phyloP scores from a whole-genome alignment of 1,284 basidiomycete species.

The Volvariella surrecta region DNA sequence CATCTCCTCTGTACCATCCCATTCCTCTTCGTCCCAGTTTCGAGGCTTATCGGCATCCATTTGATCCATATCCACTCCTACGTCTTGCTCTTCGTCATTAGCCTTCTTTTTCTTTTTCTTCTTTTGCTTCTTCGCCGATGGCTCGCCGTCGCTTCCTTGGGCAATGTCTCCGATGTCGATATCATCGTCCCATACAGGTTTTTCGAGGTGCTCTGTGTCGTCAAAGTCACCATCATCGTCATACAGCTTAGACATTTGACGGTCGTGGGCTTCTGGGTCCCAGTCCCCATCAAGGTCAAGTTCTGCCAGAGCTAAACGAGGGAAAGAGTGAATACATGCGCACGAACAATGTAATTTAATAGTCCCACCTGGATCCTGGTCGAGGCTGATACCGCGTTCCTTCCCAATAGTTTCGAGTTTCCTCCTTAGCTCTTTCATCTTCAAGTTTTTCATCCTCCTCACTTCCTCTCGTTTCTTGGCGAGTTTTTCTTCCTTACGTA shows the following conservation, averaged over 20 bases:
- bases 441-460: constrained; percentile 70
- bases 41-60: constrained; percentile 58
- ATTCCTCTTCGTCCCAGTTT: constrained; percentile 37
- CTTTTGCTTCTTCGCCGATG: constrained; percentile 33
- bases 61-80: constrained; percentile 49
- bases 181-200: constrained; percentile 87
- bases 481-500: constrained; percentile 75
- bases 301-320: constrained; percentile 39
- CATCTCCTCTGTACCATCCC: constrained; percentile 65
- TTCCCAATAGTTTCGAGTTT: constrained; percentile 66
- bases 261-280: constrained; percentile 74
- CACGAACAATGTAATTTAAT: constrained; percentile 10
- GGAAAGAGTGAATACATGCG: constrained; percentile 6
- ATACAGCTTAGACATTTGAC: constrained; percentile 71
- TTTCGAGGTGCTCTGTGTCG: constrained; percentile 36
- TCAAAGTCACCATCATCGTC: constrained; percentile 40
- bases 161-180: constrained; percentile 73
- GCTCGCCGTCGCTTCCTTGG: constrained; percentile 27
- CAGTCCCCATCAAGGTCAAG: constrained; percentile 77
- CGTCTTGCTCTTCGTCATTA: constrained; percentile 24
- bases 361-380: constrained; percentile 35
- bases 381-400: constrained; percentile 42
- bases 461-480: constrained; percentile 73
- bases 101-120: constrained; percentile 14
- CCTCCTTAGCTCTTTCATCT: constrained; percentile 75